phyloP scores from a whole-genome alignment of 495 filamentous ascomycete genomes.

The Tuber aestivum region DNA sequence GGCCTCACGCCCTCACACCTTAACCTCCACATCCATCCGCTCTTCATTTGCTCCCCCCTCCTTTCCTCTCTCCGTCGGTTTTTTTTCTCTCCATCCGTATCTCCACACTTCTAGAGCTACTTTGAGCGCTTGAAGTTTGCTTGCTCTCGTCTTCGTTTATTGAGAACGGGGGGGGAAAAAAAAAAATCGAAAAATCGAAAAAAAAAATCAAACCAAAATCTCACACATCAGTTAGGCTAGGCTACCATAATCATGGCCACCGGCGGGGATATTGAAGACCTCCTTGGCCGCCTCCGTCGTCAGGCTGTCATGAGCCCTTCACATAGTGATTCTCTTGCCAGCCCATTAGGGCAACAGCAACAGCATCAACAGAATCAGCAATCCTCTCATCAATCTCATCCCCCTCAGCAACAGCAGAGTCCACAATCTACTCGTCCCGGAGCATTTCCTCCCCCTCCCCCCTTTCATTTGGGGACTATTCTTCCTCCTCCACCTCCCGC shows the following conservation, averaged over 20 bases:
- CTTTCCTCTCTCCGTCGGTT: constrained; percentile 19
- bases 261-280: constrained; percentile 31
- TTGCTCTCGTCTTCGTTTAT: background rate
- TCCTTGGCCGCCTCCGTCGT: constrained; percentile 38
- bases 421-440: constrained; percentile 13
- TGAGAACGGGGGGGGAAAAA: background rate
- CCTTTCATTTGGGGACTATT: constrained; percentile 40
- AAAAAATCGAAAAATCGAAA: background rate
- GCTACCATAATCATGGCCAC: constrained; percentile 25
- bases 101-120: constrained; percentile 37
- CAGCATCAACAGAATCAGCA: constrained; percentile 29
- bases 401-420: constrained; percentile 28
- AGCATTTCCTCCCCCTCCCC: constrained; percentile 31
- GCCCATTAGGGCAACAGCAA: constrained; percentile 28
- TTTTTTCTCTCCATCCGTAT: constrained; percentile 36
- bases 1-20: background rate
- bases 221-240: background rate
- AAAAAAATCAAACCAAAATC: background rate
- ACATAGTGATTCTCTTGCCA: constrained; percentile 20
- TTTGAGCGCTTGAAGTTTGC: background rate
- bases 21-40: constrained; percentile 6
- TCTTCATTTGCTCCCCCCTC: constrained; percentile 24
- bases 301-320: constrained; percentile 39
- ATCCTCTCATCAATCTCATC: constrained; percentile 25
- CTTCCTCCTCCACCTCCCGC: constrained; percentile 40